A percentile compares a stretch with the other conserved stretches of the same genome.
These are phyloP conservation scores for Nitzschia sp. DNA, from an alignment of 108 stramenopile species.

Conservation along the genomic window DNA sequence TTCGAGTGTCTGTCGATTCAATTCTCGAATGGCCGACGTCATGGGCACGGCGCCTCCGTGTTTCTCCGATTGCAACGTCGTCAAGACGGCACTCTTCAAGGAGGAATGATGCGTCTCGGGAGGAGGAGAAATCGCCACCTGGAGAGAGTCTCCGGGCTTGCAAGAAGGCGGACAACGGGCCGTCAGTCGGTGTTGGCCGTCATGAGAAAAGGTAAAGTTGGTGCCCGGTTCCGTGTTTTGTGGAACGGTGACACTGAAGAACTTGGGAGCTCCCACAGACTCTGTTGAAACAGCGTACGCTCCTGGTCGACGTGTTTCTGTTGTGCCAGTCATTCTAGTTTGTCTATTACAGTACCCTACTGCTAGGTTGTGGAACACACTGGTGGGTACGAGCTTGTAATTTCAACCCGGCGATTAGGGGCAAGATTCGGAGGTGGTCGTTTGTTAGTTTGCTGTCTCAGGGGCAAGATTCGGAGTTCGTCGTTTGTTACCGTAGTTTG, in stretches of 20 bases:
- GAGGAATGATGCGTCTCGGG: conserved; percentile 46
- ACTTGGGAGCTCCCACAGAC: conserved; percentile 54
- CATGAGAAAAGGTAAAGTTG: conserved; percentile 75
- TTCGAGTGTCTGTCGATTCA: conserved; percentile 38
- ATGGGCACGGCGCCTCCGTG: conserved; percentile 62
- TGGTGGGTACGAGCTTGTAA: too few species aligned
- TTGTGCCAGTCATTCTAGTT: too few species aligned
- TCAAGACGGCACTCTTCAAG: conserved; percentile 57
- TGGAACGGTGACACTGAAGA: conserved; percentile 80
- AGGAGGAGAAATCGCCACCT: conserved; percentile 79
- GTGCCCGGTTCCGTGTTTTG: conserved; percentile 57
- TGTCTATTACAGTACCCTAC: too few species aligned
- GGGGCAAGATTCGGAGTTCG: too few species aligned
- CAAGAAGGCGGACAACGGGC: conserved; percentile 73
- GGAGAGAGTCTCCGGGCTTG: conserved; percentile 71
- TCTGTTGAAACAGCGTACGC: conserved; percentile 59
- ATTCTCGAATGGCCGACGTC: conserved; percentile 51
- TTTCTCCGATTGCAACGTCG: conserved; percentile 30
- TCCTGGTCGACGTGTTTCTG: conserved; percentile 35
- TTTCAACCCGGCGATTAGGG: too few species aligned
- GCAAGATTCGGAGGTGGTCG: too few species aligned
- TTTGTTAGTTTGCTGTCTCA: too few species aligned
- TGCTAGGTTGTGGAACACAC: too few species aligned
- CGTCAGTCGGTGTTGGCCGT: conserved; percentile 54
- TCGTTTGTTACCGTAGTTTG: too few species aligned